Evolutionary conservation across 2,329 filamentous ascomycete genomes (phyloP), one percentile per base, ranked within the genome.

Genomic region (Cladosporium sp.): DNA sequence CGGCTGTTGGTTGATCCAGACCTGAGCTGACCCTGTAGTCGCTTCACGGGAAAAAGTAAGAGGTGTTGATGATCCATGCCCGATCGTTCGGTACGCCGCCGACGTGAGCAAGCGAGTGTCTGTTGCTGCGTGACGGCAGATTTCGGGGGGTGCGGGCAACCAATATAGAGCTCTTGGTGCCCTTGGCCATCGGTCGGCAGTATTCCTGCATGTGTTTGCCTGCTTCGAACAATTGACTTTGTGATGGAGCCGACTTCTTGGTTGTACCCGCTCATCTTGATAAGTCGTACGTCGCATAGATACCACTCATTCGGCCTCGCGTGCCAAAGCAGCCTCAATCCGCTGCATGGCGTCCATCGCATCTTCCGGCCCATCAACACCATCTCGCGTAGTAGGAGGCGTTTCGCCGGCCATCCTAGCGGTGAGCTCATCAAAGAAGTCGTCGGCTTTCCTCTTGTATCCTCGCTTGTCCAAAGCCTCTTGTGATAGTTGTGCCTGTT

Each of bases 381-480:
- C 42, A 13, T 13, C 28, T 4, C 34, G 52, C 4, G n/a, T 40
- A 13, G 19, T 24, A 36, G 34, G 17, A 28, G 36, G 35, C 10
- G 17, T 24, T 12, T 57, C 42, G n/a, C 36, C 56, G 6, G 44
- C 67, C 61, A 75, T 60, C 58, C 73, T 70, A 48, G 61, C 66
- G 15, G 66, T 75, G 59, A 88, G 71, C 17, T 81, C 81, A 55
- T 86, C 83, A 65, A 95, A 71, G 71, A 94, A 94, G 61, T 76
- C 82, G 65, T 90, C 88, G 34, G 89, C 89, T 72, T 88, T 80
- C 66, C 83, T 86, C 73, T 84, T 86, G 39, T 65, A 65, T 52
- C 61, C 47, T 37, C 40, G 40, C 40, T 55, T 55, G 10, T 47
- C 40, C 22, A 20, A 10, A 10, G 19, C 32, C 7, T 55, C 52